Evolutionary conservation across 352 stramenopile species (phyloP), one percentile per base, ranked within the genome.

Genomic region (Phytophthora sojae): DNA sequence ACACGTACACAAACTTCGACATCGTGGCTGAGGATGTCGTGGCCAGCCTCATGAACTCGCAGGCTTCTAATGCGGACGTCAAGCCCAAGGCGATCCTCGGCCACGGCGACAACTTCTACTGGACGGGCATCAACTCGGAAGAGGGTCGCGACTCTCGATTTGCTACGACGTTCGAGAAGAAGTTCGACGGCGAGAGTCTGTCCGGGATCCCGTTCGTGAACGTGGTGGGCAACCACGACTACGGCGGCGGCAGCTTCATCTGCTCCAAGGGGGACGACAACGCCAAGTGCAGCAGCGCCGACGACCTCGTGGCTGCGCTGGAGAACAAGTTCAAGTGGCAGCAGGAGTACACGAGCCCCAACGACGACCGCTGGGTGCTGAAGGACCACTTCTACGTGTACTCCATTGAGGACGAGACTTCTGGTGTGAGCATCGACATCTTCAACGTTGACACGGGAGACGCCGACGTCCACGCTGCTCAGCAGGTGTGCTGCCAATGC

Each of bases 401-500:
- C 54, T 75, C 71, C 4, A 64, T 85, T 69, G 58, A 77, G 37
- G 75, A 82, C 55, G 23, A 19, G 6, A 56, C 32, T 4, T 71
- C 60, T 7, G 75, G 73, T 19, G 55, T 83, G 2, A 74, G 51
- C 12, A 76, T 90, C 29, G 82, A 90, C 14, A 83, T 90, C 25
- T 90, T 76, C 61, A 90, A 88, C 63, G 58, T 90, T 9, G 82
- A 90, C 56, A 81, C 76, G 5, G 85, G 83, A 50, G 76, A 81
- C 51, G 83, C 83, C 9, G 77, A 80, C 39, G 66, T 78, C 25
- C 82, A 90, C 62, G 82, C 70, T 25, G 76, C 73, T 25, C 69
- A 75, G 15, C 76, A 90, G 35, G 80, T 92, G n/a, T 92, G 85
- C 67, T 92, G 85, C 61, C 85, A 92, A 64, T 92, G 85, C 74